A percentile compares a stretch with the other conserved stretches of the same genome.
Evolutionary conservation across 2,329 filamentous ascomycete species (phyloP).

Genomic region (Sporothrix schenckii): DNA sequence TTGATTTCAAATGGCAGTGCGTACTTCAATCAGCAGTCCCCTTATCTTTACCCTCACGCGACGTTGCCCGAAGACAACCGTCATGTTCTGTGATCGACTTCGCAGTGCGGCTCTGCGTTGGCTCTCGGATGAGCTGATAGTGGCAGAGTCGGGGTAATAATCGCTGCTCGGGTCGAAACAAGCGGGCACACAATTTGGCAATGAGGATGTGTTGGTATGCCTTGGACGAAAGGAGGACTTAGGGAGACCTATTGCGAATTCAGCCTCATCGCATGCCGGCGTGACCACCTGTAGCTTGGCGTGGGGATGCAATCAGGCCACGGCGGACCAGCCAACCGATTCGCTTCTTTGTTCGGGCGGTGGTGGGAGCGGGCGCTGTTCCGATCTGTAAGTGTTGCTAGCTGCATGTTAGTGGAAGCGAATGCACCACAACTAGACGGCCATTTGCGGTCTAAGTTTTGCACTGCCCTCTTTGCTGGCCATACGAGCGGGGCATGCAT

Average conservation of each 20-base stretch:
- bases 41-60: background rate
- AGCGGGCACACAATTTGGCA: background rate
- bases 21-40: background rate
- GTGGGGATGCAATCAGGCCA: background rate
- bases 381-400: slow-evolving; percentile 26
- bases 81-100: background rate
- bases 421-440: slow-evolving; percentile 2
- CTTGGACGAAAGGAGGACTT: background rate
- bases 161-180: slow-evolving; percentile 14
- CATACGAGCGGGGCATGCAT: slow-evolving; percentile 21
- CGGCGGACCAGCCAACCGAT: background rate
- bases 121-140: background rate
- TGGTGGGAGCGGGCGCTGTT: background rate
- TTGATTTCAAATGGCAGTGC: slow-evolving; percentile 15
- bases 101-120: background rate
- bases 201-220: background rate
- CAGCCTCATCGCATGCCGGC: slow-evolving; percentile 22
- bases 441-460: slow-evolving; percentile 31
- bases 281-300: slow-evolving; percentile 13
- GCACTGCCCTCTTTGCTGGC: slow-evolving; percentile 23
- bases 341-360: background rate
- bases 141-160: slow-evolving; percentile 5
- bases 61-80: background rate
- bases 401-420: slow-evolving; percentile 25
- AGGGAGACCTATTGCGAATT: slow-evolving; percentile 4